A percentile compares a stretch with the other conserved stretches of the same genome.
Evolutionary conservation across 768 basidiomycete genomes (phyloP).

Genomic region (Gymnopilus junonius): DNA sequence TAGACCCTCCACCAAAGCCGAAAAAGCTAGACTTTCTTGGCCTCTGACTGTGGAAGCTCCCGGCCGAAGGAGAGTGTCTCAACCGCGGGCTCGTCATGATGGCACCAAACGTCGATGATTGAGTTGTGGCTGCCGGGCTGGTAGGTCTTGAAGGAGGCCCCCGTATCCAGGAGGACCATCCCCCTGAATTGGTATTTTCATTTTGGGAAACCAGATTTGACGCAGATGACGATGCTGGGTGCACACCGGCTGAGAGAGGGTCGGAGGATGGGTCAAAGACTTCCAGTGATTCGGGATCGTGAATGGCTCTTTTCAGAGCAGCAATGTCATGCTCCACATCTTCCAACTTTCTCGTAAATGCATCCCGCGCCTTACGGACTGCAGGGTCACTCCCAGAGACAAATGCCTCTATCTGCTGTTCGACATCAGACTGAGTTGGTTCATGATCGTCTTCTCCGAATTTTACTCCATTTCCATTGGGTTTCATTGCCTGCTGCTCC

Average conservation of each 20-base stretch:
- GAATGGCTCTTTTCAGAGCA: slow-evolving; percentile 60
- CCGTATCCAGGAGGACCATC: slow-evolving; percentile 66
- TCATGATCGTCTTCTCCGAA: slow-evolving; percentile 15
- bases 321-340: slow-evolving; percentile 82
- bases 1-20: slow-evolving; percentile 15
- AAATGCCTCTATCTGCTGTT: slow-evolving; percentile 58
- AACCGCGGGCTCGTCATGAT: slow-evolving; percentile 70
- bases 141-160: slow-evolving; percentile 41
- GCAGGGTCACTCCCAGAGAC: slow-evolving; percentile 54
- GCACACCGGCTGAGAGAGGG: background rate
- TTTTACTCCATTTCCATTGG: background rate
- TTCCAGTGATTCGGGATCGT: slow-evolving; percentile 42
- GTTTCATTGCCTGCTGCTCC: background rate
- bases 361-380: slow-evolving; percentile 49
- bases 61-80: slow-evolving; percentile 49
- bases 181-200: slow-evolving; percentile 10
- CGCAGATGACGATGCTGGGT: slow-evolving; percentile 10
- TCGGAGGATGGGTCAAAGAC: slow-evolving; percentile 4
- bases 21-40: slow-evolving; percentile 22
- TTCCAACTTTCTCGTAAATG: slow-evolving; percentile 63
- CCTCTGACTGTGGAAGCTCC: slow-evolving; percentile 11
- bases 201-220: slow-evolving; percentile 13
- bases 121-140: slow-evolving; percentile 35
- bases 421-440: slow-evolving; percentile 41
- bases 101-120: slow-evolving; percentile 66